Evolutionary conservation across 306 rosid genomes (phyloP).

Genomic region (Pyrus bretschneideri): DNA sequence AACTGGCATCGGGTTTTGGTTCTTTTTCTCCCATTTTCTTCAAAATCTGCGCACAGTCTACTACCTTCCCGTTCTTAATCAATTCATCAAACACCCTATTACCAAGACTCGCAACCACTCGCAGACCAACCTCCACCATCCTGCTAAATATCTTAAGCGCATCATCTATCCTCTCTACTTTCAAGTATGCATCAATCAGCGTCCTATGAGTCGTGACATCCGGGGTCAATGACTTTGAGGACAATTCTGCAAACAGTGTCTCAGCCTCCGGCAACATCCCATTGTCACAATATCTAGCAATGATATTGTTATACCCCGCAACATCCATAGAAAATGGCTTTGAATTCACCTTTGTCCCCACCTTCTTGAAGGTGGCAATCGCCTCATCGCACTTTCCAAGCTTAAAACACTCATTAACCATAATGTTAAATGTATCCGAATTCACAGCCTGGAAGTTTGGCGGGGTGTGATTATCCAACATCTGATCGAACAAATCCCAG

Average conservation of each 20-base stretch:
- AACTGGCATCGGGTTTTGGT: slow-evolving; percentile 82
- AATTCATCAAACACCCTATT: slow-evolving; percentile 63
- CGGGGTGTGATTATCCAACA: slow-evolving; percentile 87
- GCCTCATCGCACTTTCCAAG: slow-evolving; percentile 52
- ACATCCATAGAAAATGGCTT: slow-evolving; percentile 89
- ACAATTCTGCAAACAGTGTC: slow-evolving; percentile 53
- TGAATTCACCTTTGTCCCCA: slow-evolving; percentile 61
- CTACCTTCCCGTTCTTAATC: slow-evolving; percentile 60
- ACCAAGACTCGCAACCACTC: slow-evolving; percentile 82
- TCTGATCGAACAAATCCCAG: slow-evolving; percentile 59
- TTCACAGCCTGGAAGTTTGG: slow-evolving; percentile 85
- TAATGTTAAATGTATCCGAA: slow-evolving; percentile 74
- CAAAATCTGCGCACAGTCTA: slow-evolving; percentile 66
- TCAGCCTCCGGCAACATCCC: slow-evolving; percentile 74
- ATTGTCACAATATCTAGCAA: slow-evolving; percentile 63
- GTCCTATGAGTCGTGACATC: slow-evolving; percentile 79
- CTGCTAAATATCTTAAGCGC: slow-evolving; percentile 56
- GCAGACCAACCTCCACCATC: slow-evolving; percentile 82
- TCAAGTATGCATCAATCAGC: slow-evolving; percentile 72
- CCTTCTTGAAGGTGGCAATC: slow-evolving; percentile 65
- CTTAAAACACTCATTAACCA: slow-evolving; percentile 85
- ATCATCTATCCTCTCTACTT: slow-evolving; percentile 56
- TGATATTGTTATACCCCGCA: slow-evolving; percentile 80
- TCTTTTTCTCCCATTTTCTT: slow-evolving; percentile 90
- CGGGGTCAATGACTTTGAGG: slow-evolving; percentile 72